Evolutionary conservation across 352 stramenopile genomes (phyloP), one percentile per base, ranked within the genome.

Genomic region (Phytophthora tubulina): DNA sequence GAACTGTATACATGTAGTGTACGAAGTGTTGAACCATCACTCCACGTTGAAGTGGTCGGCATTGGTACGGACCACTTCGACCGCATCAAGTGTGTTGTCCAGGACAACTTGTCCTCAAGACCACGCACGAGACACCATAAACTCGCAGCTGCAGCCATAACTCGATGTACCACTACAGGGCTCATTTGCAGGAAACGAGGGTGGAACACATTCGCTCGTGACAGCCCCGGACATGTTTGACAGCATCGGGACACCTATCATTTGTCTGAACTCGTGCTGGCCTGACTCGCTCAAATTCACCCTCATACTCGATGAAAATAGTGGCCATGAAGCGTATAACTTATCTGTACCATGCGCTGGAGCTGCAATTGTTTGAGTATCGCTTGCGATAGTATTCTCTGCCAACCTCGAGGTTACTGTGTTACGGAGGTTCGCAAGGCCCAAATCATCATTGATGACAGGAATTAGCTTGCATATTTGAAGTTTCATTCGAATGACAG

Each of bases 121-220:
- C 35, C 45, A 52, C 15, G 45, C 21, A 3, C 17, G 31, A 56
- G 35, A 33, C 49, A 69, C 62, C 41, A 63, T 58, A 31, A 41
- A 48, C 33, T 58, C 17, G 30, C 54, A 51, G 41, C 54, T 45
- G 55, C 36, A 53, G 38, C 15, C 53, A 46, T 45, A 45, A 53
- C 30, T 38, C 21, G 27, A 52, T 31, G 38, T 69, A 54, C 51
- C 63, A 71, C 44, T 52, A 54, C 13, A 38, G 45, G 36, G 63
- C 63, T 72, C 64, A 72, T 72, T 72, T 71, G 13, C 39, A 7
- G 56, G 58, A 73, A 63, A 49, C 36, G 17, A 60, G 49, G 63
- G 44, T 70, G 63, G 32, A 49, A 57, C 27, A 33, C 30, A 46
- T 50, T 57, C 31, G 8, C 27, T 44, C 32, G 44, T 53, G 63